Evolutionary conservation across 177 flowering plant species (phyloP).

Genomic region (Telopea speciosissima): DNA sequence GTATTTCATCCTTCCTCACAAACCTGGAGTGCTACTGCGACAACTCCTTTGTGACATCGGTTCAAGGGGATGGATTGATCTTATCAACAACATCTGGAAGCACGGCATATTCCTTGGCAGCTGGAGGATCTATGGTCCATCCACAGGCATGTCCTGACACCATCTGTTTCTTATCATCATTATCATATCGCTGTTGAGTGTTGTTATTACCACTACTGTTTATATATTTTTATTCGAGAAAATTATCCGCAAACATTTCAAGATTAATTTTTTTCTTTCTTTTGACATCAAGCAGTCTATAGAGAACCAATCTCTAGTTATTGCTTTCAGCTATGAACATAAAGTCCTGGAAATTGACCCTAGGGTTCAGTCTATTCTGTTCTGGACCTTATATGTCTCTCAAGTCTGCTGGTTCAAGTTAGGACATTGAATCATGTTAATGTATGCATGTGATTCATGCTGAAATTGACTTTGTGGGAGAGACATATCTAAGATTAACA

Average conservation of each 20-base stretch:
- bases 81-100: constrained; percentile 97
- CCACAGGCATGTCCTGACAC: constrained; percentile 64
- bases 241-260: no score
- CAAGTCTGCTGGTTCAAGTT: neutral
- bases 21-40: constrained; percentile 95
- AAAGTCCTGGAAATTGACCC: neutral
- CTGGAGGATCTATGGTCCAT: constrained; percentile 99
- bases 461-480: neutral
- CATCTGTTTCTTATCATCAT: neutral
- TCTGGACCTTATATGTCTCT: neutral
- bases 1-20: constrained; percentile 90
- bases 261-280: neutral
- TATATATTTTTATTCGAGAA: neutral
- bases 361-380: neutral
- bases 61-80: constrained; percentile 96
- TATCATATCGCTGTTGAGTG: neutral
- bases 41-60: constrained; percentile 75
- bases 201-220: neutral
- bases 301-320: neutral
- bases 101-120: constrained; percentile 97
- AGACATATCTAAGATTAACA: neutral
- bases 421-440: neutral
- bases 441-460: neutral
- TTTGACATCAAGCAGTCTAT: neutral
- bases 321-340: neutral